phyloP scores from a whole-genome alignment of 2,329 filamentous ascomycete genomes.

The Penicillium sp. region DNA sequence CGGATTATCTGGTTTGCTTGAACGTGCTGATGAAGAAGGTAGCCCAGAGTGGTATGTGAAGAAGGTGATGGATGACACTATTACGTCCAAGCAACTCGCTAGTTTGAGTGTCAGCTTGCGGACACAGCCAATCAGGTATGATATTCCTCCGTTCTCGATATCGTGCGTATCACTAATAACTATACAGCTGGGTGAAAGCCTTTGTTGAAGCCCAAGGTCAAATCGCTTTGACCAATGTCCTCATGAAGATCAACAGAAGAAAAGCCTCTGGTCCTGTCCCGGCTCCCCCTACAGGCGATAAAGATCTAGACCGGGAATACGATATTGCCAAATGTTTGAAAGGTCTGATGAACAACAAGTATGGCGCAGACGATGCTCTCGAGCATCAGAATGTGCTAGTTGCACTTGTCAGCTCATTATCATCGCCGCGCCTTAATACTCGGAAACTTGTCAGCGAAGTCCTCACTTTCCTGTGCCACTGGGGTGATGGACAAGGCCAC shows the following conservation, averaged over 20 bases:
- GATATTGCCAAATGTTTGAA: slow-evolving; percentile 98
- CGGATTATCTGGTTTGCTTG: slow-evolving; percentile 63
- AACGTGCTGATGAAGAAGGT: slow-evolving; percentile 86
- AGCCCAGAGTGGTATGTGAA: slow-evolving; percentile 98
- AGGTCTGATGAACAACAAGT: slow-evolving; percentile 98
- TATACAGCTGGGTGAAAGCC: slow-evolving; percentile 77
- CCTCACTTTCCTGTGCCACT: slow-evolving; percentile 92
- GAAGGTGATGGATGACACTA: slow-evolving; percentile 92
- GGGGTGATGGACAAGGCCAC: slow-evolving; percentile 84
- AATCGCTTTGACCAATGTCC: slow-evolving; percentile 88
- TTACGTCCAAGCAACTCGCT: slow-evolving; percentile 85
- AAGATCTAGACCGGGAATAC: slow-evolving; percentile 86
- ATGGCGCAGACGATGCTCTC: slow-evolving; percentile 92
- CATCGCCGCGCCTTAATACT: slow-evolving; percentile 84
- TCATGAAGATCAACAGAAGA: slow-evolving; percentile 89
- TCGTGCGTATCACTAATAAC: slow-evolving; percentile 8
- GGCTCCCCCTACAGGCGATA: slow-evolving; percentile 62
- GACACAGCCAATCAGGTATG: slow-evolving; percentile 81
- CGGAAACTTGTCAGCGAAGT: slow-evolving; percentile 95
- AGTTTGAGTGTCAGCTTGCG: slow-evolving; percentile 91
- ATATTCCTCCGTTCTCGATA: background rate
- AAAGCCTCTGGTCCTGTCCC: slow-evolving; percentile 70
- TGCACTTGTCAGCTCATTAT: slow-evolving; percentile 79
- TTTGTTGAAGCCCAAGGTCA: slow-evolving; percentile 98
- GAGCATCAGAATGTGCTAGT: slow-evolving; percentile 86